Evolutionary conservation across 177 flowering plant species (phyloP).

Genomic region (Vitis hybrid): DNA sequence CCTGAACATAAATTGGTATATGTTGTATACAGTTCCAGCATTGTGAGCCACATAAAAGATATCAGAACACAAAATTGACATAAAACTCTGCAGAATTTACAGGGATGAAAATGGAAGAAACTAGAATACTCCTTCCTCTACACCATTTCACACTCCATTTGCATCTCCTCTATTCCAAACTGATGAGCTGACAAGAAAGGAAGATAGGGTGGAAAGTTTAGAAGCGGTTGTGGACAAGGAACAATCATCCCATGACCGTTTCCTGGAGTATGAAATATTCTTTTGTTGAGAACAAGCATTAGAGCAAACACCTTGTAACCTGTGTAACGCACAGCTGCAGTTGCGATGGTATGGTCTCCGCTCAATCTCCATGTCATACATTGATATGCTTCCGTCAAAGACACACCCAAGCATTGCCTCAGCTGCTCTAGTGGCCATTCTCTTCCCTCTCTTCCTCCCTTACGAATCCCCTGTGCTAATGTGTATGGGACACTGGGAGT

Average conservation of each 20-base stretch:
- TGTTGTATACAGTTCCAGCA: too few species aligned
- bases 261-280: constrained; percentile 19
- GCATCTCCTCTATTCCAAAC: too few species aligned
- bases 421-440: constrained; percentile 25
- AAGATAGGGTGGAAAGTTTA: background rate
- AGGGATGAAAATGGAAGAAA: too few species aligned
- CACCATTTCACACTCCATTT: too few species aligned
- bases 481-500: background rate
- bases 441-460: background rate
- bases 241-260: constrained; percentile 8
- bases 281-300: constrained; percentile 15
- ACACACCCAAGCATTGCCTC: constrained; percentile 15
- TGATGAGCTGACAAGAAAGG: too few species aligned
- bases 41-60: too few species aligned
- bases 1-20: too few species aligned
- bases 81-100: too few species aligned
- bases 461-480: background rate
- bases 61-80: too few species aligned
- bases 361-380: constrained; percentile 25
- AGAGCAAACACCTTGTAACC: constrained; percentile 7
- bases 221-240: constrained; percentile 7
- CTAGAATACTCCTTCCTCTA: too few species aligned
- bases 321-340: constrained; percentile 39
- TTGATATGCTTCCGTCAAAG: constrained; percentile 26
- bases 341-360: constrained; percentile 41